These are phyloP conservation scores for Hericium alpestre DNA, from an alignment of 768 basidiomycete genomes.

Conservation along the genomic window DNA sequence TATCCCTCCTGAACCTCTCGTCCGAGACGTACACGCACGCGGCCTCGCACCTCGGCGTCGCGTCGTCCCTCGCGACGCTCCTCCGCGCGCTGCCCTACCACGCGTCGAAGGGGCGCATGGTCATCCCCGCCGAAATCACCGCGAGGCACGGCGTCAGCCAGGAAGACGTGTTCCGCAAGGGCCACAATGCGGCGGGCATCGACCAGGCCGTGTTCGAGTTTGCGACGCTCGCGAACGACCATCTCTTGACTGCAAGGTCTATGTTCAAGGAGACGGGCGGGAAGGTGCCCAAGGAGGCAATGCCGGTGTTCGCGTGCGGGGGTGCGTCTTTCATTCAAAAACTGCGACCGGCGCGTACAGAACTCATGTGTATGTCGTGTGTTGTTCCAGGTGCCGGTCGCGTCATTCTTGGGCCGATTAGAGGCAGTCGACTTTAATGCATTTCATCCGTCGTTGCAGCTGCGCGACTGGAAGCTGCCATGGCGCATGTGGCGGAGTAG, in stretches of 20 bases:
- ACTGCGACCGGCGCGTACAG: neutral
- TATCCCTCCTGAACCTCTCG: slow-evolving; percentile 52
- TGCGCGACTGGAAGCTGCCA: slow-evolving; percentile 67
- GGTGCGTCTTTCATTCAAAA: slow-evolving; percentile 33
- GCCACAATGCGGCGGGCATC: slow-evolving; percentile 43
- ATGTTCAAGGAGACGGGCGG: slow-evolving; percentile 48
- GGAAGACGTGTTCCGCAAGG: slow-evolving; percentile 64
- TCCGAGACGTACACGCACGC: slow-evolving; percentile 54
- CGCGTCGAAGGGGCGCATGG: slow-evolving; percentile 55
- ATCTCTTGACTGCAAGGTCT: slow-evolving; percentile 62
- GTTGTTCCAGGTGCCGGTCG: slow-evolving; percentile 49
- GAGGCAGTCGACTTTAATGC: slow-evolving; percentile 65
- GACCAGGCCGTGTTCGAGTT: slow-evolving; percentile 78
- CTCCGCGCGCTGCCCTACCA: slow-evolving; percentile 74
- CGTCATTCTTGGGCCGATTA: slow-evolving; percentile 50
- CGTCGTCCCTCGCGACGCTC: slow-evolving; percentile 61
- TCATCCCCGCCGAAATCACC: slow-evolving; percentile 75
- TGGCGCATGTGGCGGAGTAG: slow-evolving; percentile 57
- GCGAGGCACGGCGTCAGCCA: slow-evolving; percentile 68
- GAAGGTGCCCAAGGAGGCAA: slow-evolving; percentile 43
- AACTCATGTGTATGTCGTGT: neutral
- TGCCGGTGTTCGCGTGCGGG: slow-evolving; percentile 66
- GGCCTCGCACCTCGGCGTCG: slow-evolving; percentile 70
- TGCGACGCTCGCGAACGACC: slow-evolving; percentile 72
- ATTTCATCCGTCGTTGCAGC: slow-evolving; percentile 52